phyloP scores from a whole-genome alignment of 495 filamentous ascomycete genomes.

The Xylaria grammica region DNA sequence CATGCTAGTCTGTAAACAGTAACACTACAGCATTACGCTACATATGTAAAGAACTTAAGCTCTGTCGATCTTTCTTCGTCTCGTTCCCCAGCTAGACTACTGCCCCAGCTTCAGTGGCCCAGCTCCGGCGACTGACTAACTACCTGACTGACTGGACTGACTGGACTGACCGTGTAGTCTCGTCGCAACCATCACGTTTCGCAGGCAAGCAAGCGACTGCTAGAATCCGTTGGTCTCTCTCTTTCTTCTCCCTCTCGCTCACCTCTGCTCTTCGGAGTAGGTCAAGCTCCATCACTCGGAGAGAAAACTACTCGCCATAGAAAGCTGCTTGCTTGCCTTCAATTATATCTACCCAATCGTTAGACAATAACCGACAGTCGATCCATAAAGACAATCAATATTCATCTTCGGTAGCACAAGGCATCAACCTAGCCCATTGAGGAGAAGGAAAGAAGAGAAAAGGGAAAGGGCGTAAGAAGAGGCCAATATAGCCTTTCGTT shows the following conservation, averaged over 20 bases:
- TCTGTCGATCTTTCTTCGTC: conserved; percentile 16
- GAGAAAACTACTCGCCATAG: background rate
- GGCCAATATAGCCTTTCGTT: background rate
- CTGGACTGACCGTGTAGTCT: background rate
- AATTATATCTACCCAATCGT: conserved; percentile 1
- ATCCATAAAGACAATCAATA: background rate
- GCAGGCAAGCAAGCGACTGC: background rate
- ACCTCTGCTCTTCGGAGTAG: background rate
- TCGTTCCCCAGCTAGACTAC: no score
- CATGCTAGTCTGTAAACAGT: conserved; percentile 11
- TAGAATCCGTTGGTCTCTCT: background rate
- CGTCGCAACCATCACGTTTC: conserved; percentile 3
- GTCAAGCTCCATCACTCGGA: background rate
- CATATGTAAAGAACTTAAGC: background rate
- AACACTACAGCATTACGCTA: background rate
- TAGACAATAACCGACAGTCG: background rate
- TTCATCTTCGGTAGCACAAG: background rate
- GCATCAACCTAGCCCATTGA: background rate
- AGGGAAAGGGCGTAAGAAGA: background rate
- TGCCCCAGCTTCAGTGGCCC: no score
- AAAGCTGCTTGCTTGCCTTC: background rate
- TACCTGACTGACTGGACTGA: background rate
- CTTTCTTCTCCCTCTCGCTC: background rate
- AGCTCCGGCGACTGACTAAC: no score
- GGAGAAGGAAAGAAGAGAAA: background rate